A percentile compares a stretch with the other conserved stretches of the same genome.
Conservation (phyloP, 331 rosid genomes). For the Spiraea crenata region DNA sequence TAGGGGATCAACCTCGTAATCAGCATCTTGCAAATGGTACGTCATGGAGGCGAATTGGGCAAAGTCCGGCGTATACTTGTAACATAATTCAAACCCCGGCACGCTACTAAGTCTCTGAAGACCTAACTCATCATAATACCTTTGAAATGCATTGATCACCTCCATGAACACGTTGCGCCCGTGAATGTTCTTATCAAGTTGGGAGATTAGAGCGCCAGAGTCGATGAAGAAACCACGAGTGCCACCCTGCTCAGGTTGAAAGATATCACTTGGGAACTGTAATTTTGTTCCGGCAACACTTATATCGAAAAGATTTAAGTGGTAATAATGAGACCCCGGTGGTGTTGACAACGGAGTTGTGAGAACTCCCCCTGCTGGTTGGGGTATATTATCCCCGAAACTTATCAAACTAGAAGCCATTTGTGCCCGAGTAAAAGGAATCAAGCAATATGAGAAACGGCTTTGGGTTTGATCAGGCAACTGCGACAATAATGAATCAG, state of each 20-base stretch:
- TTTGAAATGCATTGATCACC: conserved; percentile 20
- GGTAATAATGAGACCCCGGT: neutral
- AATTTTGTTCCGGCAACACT: conserved; percentile 6
- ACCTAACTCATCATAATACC: neutral
- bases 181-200: neutral
- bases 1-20: conserved; percentile 6
- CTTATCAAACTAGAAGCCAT: neutral
- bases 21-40: conserved; percentile 26
- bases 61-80: neutral
- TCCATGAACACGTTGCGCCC: neutral
- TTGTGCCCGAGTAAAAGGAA: conserved; percentile 5
- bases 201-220: conserved; percentile 13
- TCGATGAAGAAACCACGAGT: conserved; percentile 12
- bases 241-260: neutral
- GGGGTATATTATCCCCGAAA: conserved; percentile 19
- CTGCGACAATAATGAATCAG: conserved; percentile 9
- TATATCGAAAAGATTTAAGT: conserved; percentile 19
- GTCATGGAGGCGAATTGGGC: neutral
- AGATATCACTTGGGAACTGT: conserved; percentile 14
- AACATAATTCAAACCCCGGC: conserved; percentile 14
- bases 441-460: conserved; percentile 24
- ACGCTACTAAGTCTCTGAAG: neutral
- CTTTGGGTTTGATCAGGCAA: neutral
- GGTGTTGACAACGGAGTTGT: conserved; percentile 2
- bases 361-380: neutral